phyloP scores from a whole-genome alignment of 1,284 basidiomycete species.

The Cutaneotrichosporon spelunceum region DNA sequence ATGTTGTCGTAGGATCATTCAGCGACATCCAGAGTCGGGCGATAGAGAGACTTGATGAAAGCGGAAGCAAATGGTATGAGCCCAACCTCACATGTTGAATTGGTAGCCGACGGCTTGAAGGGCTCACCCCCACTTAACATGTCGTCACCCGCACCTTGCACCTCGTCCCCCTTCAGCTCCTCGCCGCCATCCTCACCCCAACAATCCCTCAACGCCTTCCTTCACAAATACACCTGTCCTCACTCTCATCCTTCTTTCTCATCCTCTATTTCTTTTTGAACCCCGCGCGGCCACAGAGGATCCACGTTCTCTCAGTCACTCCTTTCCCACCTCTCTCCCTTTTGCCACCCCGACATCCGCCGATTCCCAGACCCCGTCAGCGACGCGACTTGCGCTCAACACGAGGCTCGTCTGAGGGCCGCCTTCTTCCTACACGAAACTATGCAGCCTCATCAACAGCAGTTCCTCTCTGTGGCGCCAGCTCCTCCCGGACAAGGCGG shows the following conservation, averaged over 20 bases:
- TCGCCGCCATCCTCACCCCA: background rate
- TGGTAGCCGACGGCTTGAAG: no score
- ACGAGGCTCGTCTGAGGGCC: background rate
- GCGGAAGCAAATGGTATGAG: background rate
- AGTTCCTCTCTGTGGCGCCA: background rate
- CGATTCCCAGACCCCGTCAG: background rate
- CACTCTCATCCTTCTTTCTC: background rate
- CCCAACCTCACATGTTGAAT: no score
- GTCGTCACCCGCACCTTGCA: background rate
- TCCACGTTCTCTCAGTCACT: background rate
- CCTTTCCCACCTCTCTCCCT: background rate
- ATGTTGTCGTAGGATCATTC: background rate
- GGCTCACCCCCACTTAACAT: background rate
- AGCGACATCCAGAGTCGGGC: background rate
- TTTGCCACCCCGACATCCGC: background rate
- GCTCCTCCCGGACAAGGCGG: slow-evolving; percentile 5
- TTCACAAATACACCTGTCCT: background rate
- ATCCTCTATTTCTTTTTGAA: no score
- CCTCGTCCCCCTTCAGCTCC: background rate
- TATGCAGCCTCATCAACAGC: slow-evolving; percentile 11
- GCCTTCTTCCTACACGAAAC: background rate
- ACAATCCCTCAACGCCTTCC: background rate
- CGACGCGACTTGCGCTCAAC: background rate
- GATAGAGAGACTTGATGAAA: background rate
- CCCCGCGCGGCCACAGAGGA: background rate